A percentile compares a stretch with the other conserved stretches of the same genome.
These are phyloP conservation scores for Aspergillus cristatus DNA, from an alignment of 495 filamentous ascomycete genomes.

Conservation along the genomic window DNA sequence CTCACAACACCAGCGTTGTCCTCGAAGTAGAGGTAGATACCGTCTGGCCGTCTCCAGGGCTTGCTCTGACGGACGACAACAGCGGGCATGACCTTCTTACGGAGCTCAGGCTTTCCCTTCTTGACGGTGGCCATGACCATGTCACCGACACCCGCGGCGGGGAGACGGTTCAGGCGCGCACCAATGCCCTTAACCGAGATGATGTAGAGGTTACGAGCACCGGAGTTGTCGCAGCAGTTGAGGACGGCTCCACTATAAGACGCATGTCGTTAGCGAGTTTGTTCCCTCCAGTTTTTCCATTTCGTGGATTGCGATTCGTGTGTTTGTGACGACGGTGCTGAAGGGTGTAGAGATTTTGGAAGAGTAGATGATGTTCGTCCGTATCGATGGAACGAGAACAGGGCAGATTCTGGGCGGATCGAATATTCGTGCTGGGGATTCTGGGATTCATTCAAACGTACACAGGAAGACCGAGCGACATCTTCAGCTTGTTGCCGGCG, in stretches of 20 bases:
- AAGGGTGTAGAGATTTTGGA: background rate
- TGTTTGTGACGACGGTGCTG: background rate
- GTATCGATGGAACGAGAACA: no score
- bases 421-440: conserved; percentile 4
- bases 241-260: conserved; percentile 77
- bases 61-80: conserved; percentile 98
- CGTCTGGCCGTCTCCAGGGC: conserved; percentile 95
- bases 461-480: conserved; percentile 99
- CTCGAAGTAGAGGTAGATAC: conserved; percentile 99
- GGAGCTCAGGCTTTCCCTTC: conserved; percentile 99
- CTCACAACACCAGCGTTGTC: conserved; percentile 98
- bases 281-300: conserved; percentile 3
- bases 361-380: no score
- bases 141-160: conserved; percentile 95
- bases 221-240: conserved; percentile 98
- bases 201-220: conserved; percentile 99
- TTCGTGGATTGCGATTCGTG: conserved; percentile 3
- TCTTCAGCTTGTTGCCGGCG: conserved; percentile 99
- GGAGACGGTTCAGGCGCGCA: conserved; percentile 95
- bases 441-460: conserved; percentile 46
- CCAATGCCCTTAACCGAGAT: conserved; percentile 99
- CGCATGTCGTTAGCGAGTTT: conserved; percentile 14
- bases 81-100: conserved; percentile 99
- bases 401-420: conserved; percentile 2
- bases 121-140: conserved; percentile 99